Evolutionary conservation across 2,329 filamentous ascomycete species (phyloP), one percentile per base, ranked within the genome.

Genomic region (Sporothrix protearum): DNA sequence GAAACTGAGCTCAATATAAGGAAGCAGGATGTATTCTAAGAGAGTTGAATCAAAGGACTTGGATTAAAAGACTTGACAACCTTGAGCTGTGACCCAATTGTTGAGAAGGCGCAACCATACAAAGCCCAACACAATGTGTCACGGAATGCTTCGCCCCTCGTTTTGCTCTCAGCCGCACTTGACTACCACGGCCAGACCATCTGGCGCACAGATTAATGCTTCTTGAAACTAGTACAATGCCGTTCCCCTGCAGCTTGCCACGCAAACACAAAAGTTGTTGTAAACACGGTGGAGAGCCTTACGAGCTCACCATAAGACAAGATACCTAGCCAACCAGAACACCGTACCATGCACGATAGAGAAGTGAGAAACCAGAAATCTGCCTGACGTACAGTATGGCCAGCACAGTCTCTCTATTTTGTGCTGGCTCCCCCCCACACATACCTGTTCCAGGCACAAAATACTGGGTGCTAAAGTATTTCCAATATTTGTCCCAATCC

Each of bases 401-500:
- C 63, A 66, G 42, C 28, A 47, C 19, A n/a, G 25, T 25, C 42
- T 33, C 42, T 39, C 30, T 47, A 47, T 39, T 19, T 59, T 39
- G 22, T 64, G 36, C 39, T 64, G n/a, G 36, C 12, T 19, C 22
- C 7, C 12, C 33, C 57, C 57, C 33, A 39, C 36, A 61, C 30
- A 61, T 64, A 7, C 59, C 59, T 36, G 59, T 45, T 64, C 45
- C 14, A 25, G 59, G 12, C 57, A 63, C 33, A 63, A 25, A 63
- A 63, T 53, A 53, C 9, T 22, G 2, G 3, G 25, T 64, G 55
- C 55, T 22, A 59, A 59, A 59, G 55, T 64, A 28, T 42, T 63
- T 45, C 33, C 59, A 64, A 45, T 42, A 64, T 42, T 64, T 64
- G 59, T 28, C 59, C 59, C n/a, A 64, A 64, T 64, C n/a, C 59